These are phyloP conservation scores for Malbranchea zuffiana DNA, from an alignment of 2,329 filamentous ascomycete species.

Conservation along the genomic window DNA sequence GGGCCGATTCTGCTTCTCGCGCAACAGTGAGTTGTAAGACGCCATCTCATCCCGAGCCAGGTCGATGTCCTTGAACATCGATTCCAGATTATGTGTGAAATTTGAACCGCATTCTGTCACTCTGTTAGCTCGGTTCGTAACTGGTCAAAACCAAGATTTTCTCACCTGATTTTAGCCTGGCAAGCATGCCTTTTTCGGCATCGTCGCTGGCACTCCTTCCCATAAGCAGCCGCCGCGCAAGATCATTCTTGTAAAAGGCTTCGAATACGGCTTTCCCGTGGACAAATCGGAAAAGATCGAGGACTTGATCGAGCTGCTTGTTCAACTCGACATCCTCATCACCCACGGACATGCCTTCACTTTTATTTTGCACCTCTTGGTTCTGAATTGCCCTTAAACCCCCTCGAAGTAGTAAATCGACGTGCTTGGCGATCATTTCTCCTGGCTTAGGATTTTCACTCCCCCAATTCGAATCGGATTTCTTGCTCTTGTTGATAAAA, in stretches of 20 bases:
- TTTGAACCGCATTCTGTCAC: conserved; percentile 71
- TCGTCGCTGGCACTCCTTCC: conserved; percentile 86
- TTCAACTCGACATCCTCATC: conserved; percentile 92
- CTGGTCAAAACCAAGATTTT: conserved; percentile 10
- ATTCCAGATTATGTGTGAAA: conserved; percentile 94
- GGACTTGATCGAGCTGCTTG: conserved; percentile 77
- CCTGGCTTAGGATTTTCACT: conserved; percentile 87
- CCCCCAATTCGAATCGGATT: conserved; percentile 58
- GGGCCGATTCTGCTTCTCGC: conserved; percentile 47
- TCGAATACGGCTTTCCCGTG: conserved; percentile 97
- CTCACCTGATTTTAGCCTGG: conserved; percentile 65
- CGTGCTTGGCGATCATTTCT: conserved; percentile 97
- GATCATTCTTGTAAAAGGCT: conserved; percentile 97
- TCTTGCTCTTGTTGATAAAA: conserved; percentile 84
- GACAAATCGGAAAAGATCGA: conserved; percentile 93
- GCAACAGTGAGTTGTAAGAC: conserved; percentile 64
- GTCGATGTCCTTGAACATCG: conserved; percentile 99
- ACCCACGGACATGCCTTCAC: conserved; percentile 47
- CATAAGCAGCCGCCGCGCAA: conserved; percentile 83
- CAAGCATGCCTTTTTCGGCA: conserved; percentile 89
- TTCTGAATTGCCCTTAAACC: conserved; percentile 74
- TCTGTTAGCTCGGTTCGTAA: conserved; percentile 9
- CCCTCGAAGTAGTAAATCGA: conserved; percentile 77
- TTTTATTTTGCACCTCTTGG: conserved; percentile 46
- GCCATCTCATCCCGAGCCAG: conserved; percentile 84